Evolutionary conservation across 129 eudicot species (phyloP), one percentile per base, ranked within the genome.

Genomic region (Helichrysum umbraculigerum): DNA sequence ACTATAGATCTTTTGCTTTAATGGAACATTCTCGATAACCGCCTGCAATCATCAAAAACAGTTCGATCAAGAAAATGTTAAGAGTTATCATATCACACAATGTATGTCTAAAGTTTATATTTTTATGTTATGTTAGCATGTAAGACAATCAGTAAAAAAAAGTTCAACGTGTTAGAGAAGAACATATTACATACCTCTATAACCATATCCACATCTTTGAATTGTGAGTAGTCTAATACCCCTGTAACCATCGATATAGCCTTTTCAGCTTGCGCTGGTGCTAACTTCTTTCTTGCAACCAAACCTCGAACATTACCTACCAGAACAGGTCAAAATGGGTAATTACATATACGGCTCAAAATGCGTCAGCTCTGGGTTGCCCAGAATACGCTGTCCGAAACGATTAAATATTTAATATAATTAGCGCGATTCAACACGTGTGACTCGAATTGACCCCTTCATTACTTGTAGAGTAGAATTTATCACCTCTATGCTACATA

Each of bases 181-280:
- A 81, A 56, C 20, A 11, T 32, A 32, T 32, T 32, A 32, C 81
- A 10, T 32, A 90, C 98, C 92, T 93, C 98, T 51, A 93, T 87
- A 73, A 93, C 97, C 97, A 93, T 83, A 83, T 93, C 98, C 39
- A 83, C 96, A 60, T 93, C 87, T 76, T 74, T 88, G 64, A 93
- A 90, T 52, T 93, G 96, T 66, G 92, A 81, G 84, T 93, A 93
- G 76, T 93, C 97, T 82, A 93, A 77, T 74, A 85, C 96, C 34
- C 98, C 98, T 83, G 80, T 93, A 59, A 94, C 81, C 88, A 89
- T 56, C 4, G 82, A 85, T 51, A 91, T 83, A n/a, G 96, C 93
- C 70, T 94, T 94, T 66, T 86, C 91, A 37, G 93, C 98, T 82
- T 89, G 87, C 66, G 87, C 92, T 60, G 75, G 83, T 60, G 87